Conservation (phyloP, 768 basidiomycete species). For the Myochromella boudieri region DNA sequence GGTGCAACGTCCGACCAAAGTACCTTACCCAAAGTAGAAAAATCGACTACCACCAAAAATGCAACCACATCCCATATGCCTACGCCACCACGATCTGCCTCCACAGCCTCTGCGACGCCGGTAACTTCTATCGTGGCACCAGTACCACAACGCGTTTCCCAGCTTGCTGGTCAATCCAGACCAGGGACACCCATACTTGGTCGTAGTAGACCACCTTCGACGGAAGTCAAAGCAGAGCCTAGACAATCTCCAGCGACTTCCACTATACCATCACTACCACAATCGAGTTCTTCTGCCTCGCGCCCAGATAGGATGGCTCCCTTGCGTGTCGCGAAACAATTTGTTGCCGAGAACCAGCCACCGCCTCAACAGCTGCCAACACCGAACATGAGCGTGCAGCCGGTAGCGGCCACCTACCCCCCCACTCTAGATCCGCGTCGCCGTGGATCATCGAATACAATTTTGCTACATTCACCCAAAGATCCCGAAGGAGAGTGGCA, state of each 20-base stretch:
- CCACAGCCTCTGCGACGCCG: background rate
- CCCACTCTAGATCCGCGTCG: background rate
- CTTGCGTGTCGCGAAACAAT: background rate
- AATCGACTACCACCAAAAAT: too few species aligned
- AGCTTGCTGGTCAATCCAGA: background rate
- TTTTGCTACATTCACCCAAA: background rate
- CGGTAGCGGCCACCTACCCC: background rate
- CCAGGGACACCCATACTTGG: background rate
- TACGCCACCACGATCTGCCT: background rate
- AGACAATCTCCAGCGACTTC: background rate
- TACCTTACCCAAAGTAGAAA: background rate
- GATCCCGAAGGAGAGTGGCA: conserved; percentile 1
- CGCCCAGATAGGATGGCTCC: background rate
- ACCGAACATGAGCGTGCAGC: background rate
- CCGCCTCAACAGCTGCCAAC: background rate
- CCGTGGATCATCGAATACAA: background rate
- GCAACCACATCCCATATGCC: background rate
- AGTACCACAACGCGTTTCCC: background rate
- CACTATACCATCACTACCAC: background rate
- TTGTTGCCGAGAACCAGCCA: background rate
- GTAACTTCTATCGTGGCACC: background rate
- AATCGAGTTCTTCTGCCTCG: background rate
- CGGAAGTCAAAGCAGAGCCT: background rate
- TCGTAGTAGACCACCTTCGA: background rate
- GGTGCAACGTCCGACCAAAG: background rate